Evolutionary conservation across 176 grass and related monocot genomes (phyloP).

Genomic region (Carex kokanica): DNA sequence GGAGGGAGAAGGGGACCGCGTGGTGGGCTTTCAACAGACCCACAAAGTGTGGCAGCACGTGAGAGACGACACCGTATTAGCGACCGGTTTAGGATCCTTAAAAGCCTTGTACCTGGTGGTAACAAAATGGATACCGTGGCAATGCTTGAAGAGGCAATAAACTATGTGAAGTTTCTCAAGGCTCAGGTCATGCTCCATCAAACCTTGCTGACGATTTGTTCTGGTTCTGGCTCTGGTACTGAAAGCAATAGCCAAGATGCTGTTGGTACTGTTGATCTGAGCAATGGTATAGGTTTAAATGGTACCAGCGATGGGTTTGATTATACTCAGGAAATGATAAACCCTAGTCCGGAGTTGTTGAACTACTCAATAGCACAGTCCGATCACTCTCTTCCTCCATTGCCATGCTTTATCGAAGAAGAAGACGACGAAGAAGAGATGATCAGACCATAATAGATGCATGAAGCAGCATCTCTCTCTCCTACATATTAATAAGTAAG

Average conservation of each 20-base stretch:
- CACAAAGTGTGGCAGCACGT: slow-evolving; percentile 90
- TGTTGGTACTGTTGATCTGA: background rate
- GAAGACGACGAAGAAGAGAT: slow-evolving; percentile 24
- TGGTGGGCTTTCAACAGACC: slow-evolving; percentile 78
- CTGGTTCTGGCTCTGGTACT: background rate
- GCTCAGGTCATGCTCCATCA: slow-evolving; percentile 79
- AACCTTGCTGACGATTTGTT: slow-evolving; percentile 37
- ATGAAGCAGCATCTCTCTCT: background rate
- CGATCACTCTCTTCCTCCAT: slow-evolving; percentile 21
- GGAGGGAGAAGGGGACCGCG: slow-evolving; percentile 43
- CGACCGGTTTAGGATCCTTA: slow-evolving; percentile 81
- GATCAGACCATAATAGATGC: background rate
- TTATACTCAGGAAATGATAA: slow-evolving; percentile 15
- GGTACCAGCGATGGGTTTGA: slow-evolving; percentile 12
- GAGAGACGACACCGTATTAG: slow-evolving; percentile 84
- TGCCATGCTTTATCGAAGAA: slow-evolving; percentile 21
- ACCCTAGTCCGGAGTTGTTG: slow-evolving; percentile 11
- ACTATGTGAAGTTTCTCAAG: slow-evolving; percentile 98
- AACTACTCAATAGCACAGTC: slow-evolving; percentile 21
- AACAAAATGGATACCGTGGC: slow-evolving; percentile 98
- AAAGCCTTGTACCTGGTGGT: slow-evolving; percentile 80
- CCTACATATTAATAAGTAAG: slow-evolving; percentile 12
- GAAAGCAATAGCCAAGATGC: background rate
- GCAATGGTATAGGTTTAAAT: background rate
- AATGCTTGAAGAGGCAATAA: slow-evolving; percentile 96